Evolutionary conservation across 1,284 basidiomycete genomes (phyloP).

Genomic region (Malassezia globosa): DNA sequence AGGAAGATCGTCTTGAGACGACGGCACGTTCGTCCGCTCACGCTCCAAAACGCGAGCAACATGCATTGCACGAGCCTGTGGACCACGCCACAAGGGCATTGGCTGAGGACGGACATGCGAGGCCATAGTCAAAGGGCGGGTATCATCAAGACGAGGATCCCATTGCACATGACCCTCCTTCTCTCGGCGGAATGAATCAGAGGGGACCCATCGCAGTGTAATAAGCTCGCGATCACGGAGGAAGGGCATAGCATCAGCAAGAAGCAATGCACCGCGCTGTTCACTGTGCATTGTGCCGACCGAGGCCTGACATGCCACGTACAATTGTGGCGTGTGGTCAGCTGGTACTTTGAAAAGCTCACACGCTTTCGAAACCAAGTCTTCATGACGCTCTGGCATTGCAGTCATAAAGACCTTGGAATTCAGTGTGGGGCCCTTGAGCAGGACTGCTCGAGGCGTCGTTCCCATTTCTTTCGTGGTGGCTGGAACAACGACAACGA

Average conservation of each 20-base stretch:
- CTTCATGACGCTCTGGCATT: slow-evolving; percentile 24
- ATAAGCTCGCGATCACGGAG: slow-evolving; percentile 38
- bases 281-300: slow-evolving; percentile 27
- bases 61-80: slow-evolving; percentile 12
- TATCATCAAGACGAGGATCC: slow-evolving; percentile 15
- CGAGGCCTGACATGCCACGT: slow-evolving; percentile 14
- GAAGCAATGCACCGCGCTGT: slow-evolving; percentile 26
- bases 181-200: slow-evolving; percentile 17
- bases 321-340: slow-evolving; percentile 33
- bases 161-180: slow-evolving; percentile 24
- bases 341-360: slow-evolving; percentile 35
- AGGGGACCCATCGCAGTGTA: slow-evolving; percentile 34
- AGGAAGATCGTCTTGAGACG: neutral
- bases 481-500: too few species aligned
- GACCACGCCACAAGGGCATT: slow-evolving; percentile 6
- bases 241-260: slow-evolving; percentile 36
- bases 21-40: slow-evolving; percentile 2
- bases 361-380: slow-evolving; percentile 31
- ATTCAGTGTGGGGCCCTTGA: slow-evolving; percentile 36
- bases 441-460: slow-evolving; percentile 25
- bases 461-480: too few species aligned
- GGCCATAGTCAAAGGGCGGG: neutral
- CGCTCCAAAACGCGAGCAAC: slow-evolving; percentile 14
- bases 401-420: slow-evolving; percentile 37
- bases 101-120: neutral